Evolutionary conservation across 257 asterid genomes (phyloP).

Genomic region (Agastache rugosa): DNA sequence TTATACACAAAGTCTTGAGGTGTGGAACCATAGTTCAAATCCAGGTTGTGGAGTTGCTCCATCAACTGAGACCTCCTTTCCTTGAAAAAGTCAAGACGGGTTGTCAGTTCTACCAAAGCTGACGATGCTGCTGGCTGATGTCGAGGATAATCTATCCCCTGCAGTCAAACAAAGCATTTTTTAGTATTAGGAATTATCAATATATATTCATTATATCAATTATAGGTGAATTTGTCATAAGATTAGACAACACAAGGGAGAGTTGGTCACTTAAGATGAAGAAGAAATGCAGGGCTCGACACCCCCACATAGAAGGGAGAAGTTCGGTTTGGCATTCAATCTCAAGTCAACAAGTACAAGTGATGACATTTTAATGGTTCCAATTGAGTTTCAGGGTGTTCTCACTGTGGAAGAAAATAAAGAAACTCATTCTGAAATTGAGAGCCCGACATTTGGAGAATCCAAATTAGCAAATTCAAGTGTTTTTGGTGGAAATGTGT

Average conservation of each 20-base stretch:
- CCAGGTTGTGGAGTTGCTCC: constrained; percentile 95
- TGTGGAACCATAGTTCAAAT: constrained; percentile 68
- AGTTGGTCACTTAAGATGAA: neutral
- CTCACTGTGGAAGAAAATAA: neutral
- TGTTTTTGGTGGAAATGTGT: neutral
- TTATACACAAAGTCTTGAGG: constrained; percentile 73
- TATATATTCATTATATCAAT: neutral
- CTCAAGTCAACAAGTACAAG: neutral
- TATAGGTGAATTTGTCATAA: neutral
- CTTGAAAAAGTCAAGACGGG: constrained; percentile 96
- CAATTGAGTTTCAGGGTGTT: neutral
- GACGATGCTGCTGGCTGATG: constrained; percentile 79
- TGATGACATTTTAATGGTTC: neutral
- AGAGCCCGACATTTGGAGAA: neutral
- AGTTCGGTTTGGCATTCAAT: neutral
- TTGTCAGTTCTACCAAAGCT: constrained; percentile 81
- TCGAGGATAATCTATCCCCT: constrained; percentile 70
- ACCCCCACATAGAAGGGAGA: neutral
- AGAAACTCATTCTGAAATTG: too few relatives aligned
- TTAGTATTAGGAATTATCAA: neutral
- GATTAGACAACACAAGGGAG: neutral
- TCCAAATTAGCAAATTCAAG: neutral
- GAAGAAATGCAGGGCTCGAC: too few relatives aligned
- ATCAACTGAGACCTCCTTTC: constrained; percentile 95
- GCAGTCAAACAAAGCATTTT: constrained; percentile 27